A percentile compares a stretch with the other conserved stretches of the same genome.
Evolutionary conservation across 768 basidiomycete genomes (phyloP).

Genomic region (Serendipita sp.): DNA sequence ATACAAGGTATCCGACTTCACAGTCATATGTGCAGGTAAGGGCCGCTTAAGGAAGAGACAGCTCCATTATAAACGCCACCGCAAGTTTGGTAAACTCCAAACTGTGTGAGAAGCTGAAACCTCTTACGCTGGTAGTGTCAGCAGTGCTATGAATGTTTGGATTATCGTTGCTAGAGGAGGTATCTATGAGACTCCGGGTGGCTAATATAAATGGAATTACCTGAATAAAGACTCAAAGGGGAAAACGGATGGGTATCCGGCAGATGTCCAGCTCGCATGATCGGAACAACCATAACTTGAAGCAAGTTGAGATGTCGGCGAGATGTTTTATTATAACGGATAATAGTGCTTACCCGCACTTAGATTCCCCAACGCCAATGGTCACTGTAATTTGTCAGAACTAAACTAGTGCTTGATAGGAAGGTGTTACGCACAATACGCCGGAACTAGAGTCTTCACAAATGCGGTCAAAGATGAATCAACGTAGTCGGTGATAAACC

Average conservation of each 20-base stretch:
- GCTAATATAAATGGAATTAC: background rate
- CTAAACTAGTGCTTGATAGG: background rate
- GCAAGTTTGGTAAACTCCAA: conserved; percentile 45
- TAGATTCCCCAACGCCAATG: background rate
- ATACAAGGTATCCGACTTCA: too few species aligned
- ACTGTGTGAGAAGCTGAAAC: conserved; percentile 32
- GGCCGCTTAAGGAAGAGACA: conserved; percentile 15
- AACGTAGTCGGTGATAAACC: conserved; percentile 23
- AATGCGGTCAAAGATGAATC: conserved; percentile 14
- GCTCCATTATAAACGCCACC: conserved; percentile 40
- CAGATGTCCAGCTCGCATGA: conserved; percentile 1
- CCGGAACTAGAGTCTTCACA: background rate
- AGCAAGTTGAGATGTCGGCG: background rate
- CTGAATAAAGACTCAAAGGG: conserved; percentile 3
- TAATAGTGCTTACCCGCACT: background rate
- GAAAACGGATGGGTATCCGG: conserved; percentile 5
- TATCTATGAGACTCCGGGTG: background rate
- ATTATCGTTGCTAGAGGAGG: background rate
- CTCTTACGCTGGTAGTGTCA: conserved; percentile 17
- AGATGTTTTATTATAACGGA: background rate
- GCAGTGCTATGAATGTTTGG: background rate
- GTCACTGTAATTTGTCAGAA: background rate
- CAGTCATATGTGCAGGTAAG: too few species aligned
- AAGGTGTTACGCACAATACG: background rate
- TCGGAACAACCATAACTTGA: conserved; percentile 5